A percentile compares a stretch with the other conserved stretches of the same genome.
These are phyloP conservation scores for Coprinellus micaceus DNA, from an alignment of 768 basidiomycete genomes.

Conservation along the genomic window DNA sequence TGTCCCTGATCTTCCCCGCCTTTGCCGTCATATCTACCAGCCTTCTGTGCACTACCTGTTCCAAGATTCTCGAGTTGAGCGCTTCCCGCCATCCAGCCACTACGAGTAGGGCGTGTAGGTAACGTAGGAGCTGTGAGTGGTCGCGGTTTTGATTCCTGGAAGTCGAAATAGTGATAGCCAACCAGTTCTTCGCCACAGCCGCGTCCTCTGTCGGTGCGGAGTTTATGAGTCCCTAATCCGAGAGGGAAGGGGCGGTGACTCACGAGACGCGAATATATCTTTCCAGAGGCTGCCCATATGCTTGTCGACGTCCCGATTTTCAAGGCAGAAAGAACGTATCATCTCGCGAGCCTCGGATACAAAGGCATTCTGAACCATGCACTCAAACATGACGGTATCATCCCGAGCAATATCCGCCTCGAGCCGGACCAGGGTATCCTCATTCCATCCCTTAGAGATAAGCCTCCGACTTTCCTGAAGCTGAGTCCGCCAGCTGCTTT, in stretches of 20 bases:
- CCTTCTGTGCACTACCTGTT: no score
- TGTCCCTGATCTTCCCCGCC: background rate
- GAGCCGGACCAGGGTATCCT: background rate
- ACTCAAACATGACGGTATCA: background rate
- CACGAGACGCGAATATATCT: no score
- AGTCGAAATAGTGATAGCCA: no score
- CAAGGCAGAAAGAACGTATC: background rate
- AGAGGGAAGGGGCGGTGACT: no score
- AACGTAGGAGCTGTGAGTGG: no score
- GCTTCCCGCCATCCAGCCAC: no score
- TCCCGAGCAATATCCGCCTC: background rate
- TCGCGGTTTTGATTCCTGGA: no score
- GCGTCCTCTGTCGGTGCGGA: no score
- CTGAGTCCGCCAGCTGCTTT: background rate
- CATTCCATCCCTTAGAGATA: background rate
- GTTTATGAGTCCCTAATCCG: no score
- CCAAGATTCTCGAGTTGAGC: no score
- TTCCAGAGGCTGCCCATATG: background rate
- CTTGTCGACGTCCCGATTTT: background rate
- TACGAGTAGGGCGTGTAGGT: no score
- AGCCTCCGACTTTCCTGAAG: background rate
- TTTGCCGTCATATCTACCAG: background rate
- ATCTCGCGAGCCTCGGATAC: background rate
- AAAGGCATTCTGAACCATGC: background rate
- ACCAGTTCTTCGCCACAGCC: no score